Conservation (phyloP, 2,329 filamentous ascomycete species). For the Pseudogymnoascus sp. region DNA sequence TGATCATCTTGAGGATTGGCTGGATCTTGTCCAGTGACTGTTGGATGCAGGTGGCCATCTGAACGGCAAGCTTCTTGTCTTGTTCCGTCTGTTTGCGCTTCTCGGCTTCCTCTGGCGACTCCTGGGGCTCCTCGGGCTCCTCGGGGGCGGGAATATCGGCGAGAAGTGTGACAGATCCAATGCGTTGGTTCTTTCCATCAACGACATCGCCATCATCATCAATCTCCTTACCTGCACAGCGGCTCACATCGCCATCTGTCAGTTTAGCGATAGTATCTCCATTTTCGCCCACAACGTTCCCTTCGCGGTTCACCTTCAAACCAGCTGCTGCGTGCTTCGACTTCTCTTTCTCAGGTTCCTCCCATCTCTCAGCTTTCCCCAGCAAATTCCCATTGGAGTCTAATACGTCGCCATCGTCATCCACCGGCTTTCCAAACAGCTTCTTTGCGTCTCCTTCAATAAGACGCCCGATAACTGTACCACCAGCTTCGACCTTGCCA, state of each 20-base stretch:
- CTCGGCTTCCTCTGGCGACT: constrained; percentile 50
- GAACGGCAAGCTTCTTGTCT: constrained; percentile 67
- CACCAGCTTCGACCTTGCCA: constrained; percentile 56
- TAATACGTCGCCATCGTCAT: constrained; percentile 73
- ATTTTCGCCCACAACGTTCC: constrained; percentile 49
- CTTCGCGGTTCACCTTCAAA: constrained; percentile 48
- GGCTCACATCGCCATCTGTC: constrained; percentile 55
- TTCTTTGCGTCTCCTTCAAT: constrained; percentile 62
- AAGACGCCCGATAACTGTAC: constrained; percentile 64
- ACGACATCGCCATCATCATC: constrained; percentile 64
- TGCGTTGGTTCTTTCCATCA: constrained; percentile 55
- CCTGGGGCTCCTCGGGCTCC: constrained; percentile 38
- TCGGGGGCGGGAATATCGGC: constrained; percentile 43
- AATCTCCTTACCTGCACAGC: constrained; percentile 59
- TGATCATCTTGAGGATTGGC: constrained; percentile 80
- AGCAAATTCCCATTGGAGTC: constrained; percentile 62
- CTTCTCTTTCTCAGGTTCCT: constrained; percentile 38
- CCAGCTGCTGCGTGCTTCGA: constrained; percentile 44
- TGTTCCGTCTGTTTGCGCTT: constrained; percentile 49
- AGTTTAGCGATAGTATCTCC: constrained; percentile 58
- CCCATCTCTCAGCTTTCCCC: constrained; percentile 51
- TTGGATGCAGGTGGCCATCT: constrained; percentile 64
- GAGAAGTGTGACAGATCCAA: constrained; percentile 61
- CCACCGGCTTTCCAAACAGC: constrained; percentile 64
- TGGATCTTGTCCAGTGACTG: constrained; percentile 76